phyloP scores from a whole-genome alignment of 208 protist genomes.

The Trypanosoma congolense region DNA sequence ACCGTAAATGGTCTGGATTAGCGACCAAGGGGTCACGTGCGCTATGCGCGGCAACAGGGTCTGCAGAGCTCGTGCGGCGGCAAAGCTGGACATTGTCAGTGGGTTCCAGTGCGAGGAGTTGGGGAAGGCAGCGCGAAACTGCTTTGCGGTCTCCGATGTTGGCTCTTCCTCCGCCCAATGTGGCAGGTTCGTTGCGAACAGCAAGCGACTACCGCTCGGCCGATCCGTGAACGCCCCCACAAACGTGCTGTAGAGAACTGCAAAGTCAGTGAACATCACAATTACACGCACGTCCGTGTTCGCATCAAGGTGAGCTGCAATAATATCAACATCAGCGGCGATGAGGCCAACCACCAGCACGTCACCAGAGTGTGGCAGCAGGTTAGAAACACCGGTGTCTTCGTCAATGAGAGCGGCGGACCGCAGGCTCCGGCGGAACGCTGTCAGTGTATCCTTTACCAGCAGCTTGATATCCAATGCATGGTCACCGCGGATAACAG shows the following conservation, averaged over 20 bases:
- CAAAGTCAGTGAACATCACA: constrained; percentile 31
- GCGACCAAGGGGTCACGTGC: constrained; percentile 14
- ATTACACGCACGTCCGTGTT: constrained; percentile 20
- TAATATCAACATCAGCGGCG: constrained; percentile 11
- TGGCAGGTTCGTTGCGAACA: constrained; percentile 45
- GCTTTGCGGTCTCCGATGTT: constrained; percentile 4
- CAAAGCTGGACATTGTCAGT: constrained; percentile 9
- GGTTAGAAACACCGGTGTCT: neutral
- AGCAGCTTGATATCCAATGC: neutral
- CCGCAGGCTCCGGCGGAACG: constrained; percentile 5
- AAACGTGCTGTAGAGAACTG: constrained; percentile 27
- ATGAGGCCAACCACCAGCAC: constrained; percentile 21
- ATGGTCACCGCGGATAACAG: constrained; percentile 1
- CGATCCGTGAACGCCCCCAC: constrained; percentile 12
- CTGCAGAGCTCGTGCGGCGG: constrained; percentile 6
- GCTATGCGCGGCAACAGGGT: constrained; percentile 16
- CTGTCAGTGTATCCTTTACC: neutral
- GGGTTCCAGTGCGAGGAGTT: constrained; percentile 7
- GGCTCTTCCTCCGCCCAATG: constrained; percentile 32
- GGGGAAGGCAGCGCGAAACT: constrained; percentile 12
- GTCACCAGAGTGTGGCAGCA: neutral
- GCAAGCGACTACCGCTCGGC: constrained; percentile 15
- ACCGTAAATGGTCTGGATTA: constrained; percentile 22
- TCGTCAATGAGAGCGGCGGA: neutral
- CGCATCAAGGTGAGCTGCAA: constrained; percentile 17